Base-by-base conservation (phyloP, 176 grass and related monocot species). In the Melocanna baccifera region DNA sequence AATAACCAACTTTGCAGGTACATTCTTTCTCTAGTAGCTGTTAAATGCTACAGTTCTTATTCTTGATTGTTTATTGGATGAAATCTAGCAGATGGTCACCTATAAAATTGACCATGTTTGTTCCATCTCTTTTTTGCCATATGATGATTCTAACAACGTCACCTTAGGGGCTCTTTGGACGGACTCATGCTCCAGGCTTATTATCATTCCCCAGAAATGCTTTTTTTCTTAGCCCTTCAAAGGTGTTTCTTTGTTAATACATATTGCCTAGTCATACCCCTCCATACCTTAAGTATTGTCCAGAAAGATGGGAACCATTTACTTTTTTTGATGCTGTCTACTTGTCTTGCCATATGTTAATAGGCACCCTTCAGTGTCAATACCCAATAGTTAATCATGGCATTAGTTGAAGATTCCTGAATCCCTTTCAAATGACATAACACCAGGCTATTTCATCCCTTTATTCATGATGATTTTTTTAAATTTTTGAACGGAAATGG, bases 1-100 rank as follows among this genome's bases (percentile, higher is more conserved):
- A 25, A 46, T 97, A 77, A 97, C 91, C 72, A 94, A 83, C 69
- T 91, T 91, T 42, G 91, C 89, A 75, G 95, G 95, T 94, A 97
- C 39, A 77, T 61, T 80, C 11, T 75, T 71, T 71, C 66, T 57
- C 12, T 32, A 22, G 20, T 53, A 53, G 51, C 5, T 53, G 51
- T 53, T 53, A 53, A 57, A 57, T 57, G 12, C 28, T 51, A 19
- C 42, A 23, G 28, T 80, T 50, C 11, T 30, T 1, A 23, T 67
- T 80, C 43, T 37, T 67, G 5, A 64, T 67, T 80, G 12, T 37
- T 42, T 28, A 36, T 79, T 48, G 43, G 26, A 80, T 57, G 20
- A 57, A 9, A 57, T 57, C 53, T 57, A n/a, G 51, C 51, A 20
- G 18, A 19, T 19, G 1, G 51, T 20, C 51, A 20, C 51, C 51